phyloP scores from a whole-genome alignment of 768 basidiomycete species.

The Thelephora ganbajun region DNA sequence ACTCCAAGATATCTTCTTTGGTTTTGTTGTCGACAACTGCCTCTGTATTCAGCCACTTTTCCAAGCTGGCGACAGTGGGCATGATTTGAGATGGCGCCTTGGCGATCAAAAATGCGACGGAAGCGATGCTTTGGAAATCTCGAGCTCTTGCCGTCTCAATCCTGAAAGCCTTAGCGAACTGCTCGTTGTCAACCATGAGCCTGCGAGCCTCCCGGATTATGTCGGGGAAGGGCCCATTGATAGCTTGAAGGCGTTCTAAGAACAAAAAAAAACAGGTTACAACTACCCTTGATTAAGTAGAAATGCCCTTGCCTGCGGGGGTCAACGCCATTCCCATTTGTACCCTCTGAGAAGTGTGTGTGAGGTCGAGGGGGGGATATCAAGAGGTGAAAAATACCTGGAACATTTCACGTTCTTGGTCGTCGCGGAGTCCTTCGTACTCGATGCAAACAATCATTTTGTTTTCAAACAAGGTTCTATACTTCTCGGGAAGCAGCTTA shows the following conservation, averaged over 20 bases:
- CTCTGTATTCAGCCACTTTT: constrained; percentile 15
- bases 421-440: constrained; percentile 32
- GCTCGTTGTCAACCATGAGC: constrained; percentile 27
- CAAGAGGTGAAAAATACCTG: constrained; percentile 30
- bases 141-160: constrained; percentile 23
- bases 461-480: constrained; percentile 45
- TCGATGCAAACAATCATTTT: constrained; percentile 73
- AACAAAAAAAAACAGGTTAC: constrained; percentile 1
- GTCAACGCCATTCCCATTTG: constrained; percentile 71
- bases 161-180: constrained; percentile 16
- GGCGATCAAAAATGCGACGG: constrained; percentile 18
- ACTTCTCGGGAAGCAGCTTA: constrained; percentile 36
- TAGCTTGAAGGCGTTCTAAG: constrained; percentile 56
- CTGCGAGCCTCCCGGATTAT: constrained; percentile 46
- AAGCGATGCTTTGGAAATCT: constrained; percentile 22
- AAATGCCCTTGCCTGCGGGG: constrained; percentile 33
- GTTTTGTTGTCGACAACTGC: constrained; percentile 19
- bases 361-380: background rate
- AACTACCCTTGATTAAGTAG: background rate
- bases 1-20: constrained; percentile 20
- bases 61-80: constrained; percentile 11
- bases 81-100: constrained; percentile 10
- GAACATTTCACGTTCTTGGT: constrained; percentile 59
- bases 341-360: constrained; percentile 35
- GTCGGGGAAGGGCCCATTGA: constrained; percentile 37